Evolutionary conservation across 2,329 filamentous ascomycete genomes (phyloP).

Genomic region (Apiospora rasikravindrae): DNA sequence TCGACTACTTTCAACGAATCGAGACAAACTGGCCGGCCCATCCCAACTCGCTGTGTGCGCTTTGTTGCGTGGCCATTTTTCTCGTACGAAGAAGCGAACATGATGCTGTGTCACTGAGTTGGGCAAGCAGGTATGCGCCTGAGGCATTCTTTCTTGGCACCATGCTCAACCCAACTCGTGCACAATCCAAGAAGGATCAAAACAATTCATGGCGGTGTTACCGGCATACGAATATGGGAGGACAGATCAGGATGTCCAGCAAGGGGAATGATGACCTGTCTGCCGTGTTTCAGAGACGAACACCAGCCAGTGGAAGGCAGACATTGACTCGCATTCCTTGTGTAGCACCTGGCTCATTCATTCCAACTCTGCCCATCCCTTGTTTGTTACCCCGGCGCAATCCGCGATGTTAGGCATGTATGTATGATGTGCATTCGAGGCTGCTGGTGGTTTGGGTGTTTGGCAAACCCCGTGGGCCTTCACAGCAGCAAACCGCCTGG

Average conservation of each 20-base stretch:
- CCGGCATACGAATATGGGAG: constrained; percentile 4
- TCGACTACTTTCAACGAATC: constrained; percentile 5
- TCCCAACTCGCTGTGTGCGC: neutral
- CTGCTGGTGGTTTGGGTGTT: constrained; percentile 5
- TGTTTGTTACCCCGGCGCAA: constrained; percentile 7
- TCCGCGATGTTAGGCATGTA: constrained; percentile 5
- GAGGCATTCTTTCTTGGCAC: constrained; percentile 18
- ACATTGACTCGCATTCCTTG: constrained; percentile 18
- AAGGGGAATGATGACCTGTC: constrained; percentile 21
- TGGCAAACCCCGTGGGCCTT: constrained; percentile 5
- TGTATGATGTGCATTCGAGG: constrained; percentile 10
- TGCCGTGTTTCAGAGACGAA: constrained; percentile 24
- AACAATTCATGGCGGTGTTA: constrained; percentile 6
- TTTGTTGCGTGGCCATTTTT: neutral
- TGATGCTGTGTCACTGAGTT: constrained; percentile 18
- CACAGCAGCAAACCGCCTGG: constrained; percentile 2
- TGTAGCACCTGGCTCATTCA: constrained; percentile 9
- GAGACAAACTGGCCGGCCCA: neutral
- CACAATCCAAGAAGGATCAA: constrained; percentile 3
- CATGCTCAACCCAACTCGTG: constrained; percentile 23
- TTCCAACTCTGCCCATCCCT: constrained; percentile 8
- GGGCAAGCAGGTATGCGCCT: constrained; percentile 25
- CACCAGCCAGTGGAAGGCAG: constrained; percentile 10
- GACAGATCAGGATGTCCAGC: constrained; percentile 22
- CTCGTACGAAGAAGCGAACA: constrained; percentile 7